Conservation (phyloP, 495 filamentous ascomycete species). For the Annulohypoxylon bovei region DNA sequence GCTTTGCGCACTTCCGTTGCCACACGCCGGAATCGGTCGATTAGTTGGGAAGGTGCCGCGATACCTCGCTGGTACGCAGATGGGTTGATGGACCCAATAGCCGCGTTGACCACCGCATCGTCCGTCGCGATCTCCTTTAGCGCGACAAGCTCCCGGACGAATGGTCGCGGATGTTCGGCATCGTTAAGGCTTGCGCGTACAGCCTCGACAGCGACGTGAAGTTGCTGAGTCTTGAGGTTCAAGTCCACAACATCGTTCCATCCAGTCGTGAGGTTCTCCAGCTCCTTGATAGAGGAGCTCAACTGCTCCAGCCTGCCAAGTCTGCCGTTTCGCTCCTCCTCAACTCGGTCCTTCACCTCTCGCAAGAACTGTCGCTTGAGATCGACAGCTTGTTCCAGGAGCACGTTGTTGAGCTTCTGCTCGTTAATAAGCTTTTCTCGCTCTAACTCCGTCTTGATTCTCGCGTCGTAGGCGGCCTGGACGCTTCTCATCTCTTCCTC, state of each 20-base stretch:
- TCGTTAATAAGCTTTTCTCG: conserved; percentile 78
- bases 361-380: conserved; percentile 84
- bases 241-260: conserved; percentile 89
- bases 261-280: conserved; percentile 83
- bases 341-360: conserved; percentile 82
- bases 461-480: conserved; percentile 76
- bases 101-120: conserved; percentile 85
- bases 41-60: conserved; percentile 79
- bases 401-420: conserved; percentile 80
- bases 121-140: conserved; percentile 89
- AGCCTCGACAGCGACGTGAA: conserved; percentile 93
- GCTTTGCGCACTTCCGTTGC: conserved; percentile 94
- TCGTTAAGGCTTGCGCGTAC: conserved; percentile 84
- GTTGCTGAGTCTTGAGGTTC: conserved; percentile 92
- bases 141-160: conserved; percentile 89
- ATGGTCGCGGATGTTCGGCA: conserved; percentile 77
- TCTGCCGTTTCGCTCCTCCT: conserved; percentile 86
- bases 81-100: conserved; percentile 93
- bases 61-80: conserved; percentile 92
- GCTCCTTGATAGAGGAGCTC: conserved; percentile 74
- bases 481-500: conserved; percentile 86
- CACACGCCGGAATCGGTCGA: conserved; percentile 97
- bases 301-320: conserved; percentile 86
- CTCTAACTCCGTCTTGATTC: conserved; percentile 78
- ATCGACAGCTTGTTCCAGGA: conserved; percentile 89